phyloP scores from a whole-genome alignment of 2,329 filamentous ascomycete species.

The Thielaviopsis populi region DNA sequence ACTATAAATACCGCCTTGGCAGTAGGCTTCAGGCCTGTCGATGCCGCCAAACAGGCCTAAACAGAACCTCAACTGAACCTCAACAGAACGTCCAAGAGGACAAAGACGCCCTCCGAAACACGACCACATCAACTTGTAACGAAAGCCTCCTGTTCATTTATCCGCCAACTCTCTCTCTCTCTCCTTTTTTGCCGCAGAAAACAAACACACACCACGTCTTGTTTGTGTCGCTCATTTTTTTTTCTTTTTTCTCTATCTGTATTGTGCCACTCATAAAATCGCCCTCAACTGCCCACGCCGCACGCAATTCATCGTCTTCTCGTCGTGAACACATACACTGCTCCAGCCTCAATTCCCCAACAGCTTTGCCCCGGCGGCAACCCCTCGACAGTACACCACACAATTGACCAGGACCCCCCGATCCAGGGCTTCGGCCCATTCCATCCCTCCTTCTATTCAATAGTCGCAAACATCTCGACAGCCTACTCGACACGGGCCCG shows the following conservation, averaged over 20 bases:
- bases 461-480: neutral
- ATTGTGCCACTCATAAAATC: no score
- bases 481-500: neutral
- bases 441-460: no score
- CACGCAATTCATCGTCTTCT: neutral
- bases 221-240: neutral
- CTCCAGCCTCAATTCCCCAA: neutral
- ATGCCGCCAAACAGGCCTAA: neutral
- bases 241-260: neutral
- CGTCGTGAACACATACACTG: neutral
- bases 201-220: neutral
- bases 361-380: neutral
- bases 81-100: neutral
- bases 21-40: no score
- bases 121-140: conserved; percentile 15
- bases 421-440: conserved; percentile 4
- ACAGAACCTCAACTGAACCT: neutral
- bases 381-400: neutral
- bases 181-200: neutral
- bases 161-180: neutral
- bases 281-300: neutral
- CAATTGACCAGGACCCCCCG: neutral
- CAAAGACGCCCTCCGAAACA: conserved; percentile 16
- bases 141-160: conserved; percentile 11
- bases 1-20: neutral